phyloP scores from a whole-genome alignment of 345 rosid genomes.

The Arabidopsis arenosa region DNA sequence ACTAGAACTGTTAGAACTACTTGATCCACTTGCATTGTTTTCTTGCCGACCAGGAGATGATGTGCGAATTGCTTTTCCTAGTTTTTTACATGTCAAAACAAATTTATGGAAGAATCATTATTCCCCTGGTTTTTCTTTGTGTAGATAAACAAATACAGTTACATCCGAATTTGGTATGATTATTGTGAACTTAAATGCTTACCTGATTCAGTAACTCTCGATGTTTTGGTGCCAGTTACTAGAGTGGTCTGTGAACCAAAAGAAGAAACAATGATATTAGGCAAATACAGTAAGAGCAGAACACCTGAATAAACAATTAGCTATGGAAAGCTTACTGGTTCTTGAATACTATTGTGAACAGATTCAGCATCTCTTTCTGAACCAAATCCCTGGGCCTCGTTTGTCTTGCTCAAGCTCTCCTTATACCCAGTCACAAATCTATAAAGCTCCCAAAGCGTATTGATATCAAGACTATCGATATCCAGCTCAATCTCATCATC shows the following conservation, averaged over 20 bases:
- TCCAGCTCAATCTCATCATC: slow-evolving; percentile 96
- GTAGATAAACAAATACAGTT: background rate
- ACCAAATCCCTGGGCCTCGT: slow-evolving; percentile 54
- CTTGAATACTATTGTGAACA: slow-evolving; percentile 44
- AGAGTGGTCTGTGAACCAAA: slow-evolving; percentile 28
- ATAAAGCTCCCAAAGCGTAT: slow-evolving; percentile 93
- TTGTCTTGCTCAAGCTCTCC: slow-evolving; percentile 56
- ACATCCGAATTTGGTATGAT: slow-evolving; percentile 20
- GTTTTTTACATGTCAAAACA: slow-evolving; percentile 1
- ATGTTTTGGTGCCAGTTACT: slow-evolving; percentile 36
- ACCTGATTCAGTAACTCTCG: slow-evolving; percentile 45
- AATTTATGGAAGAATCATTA: slow-evolving; percentile 16
- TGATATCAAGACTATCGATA: slow-evolving; percentile 74
- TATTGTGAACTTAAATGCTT: slow-evolving; percentile 10
- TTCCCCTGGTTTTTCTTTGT: background rate
- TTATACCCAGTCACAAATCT: slow-evolving; percentile 60
- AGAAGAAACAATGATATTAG: slow-evolving; percentile 29
- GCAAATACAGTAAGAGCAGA: slow-evolving; percentile 20
- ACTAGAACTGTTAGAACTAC: slow-evolving; percentile 51
- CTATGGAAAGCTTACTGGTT: slow-evolving; percentile 38
- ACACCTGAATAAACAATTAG: slow-evolving; percentile 25
- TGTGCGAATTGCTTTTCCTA: slow-evolving; percentile 40
- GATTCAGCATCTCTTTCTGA: slow-evolving; percentile 52
- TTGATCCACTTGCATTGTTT: slow-evolving; percentile 48
- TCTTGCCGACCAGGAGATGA: slow-evolving; percentile 35